Evolutionary conservation across 2,329 filamentous ascomycete genomes (phyloP).

Genomic region (Talaromyces sp.): DNA sequence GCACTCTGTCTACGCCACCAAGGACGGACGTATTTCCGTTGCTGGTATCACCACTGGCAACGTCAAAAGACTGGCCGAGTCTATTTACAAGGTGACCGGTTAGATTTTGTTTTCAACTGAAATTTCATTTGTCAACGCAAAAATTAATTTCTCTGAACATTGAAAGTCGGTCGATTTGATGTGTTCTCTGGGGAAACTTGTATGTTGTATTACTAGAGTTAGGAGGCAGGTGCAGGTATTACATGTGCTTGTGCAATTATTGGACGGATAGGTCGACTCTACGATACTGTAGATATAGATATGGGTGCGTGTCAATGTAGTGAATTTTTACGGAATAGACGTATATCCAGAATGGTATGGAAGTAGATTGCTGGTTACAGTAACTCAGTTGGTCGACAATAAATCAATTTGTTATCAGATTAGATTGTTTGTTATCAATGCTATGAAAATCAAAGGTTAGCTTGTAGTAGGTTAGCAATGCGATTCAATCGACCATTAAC

Average conservation of each 20-base stretch:
- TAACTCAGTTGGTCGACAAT: no score
- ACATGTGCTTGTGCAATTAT: neutral
- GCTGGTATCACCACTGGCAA: slow-evolving; percentile 46
- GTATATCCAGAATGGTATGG: no score
- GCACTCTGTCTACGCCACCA: slow-evolving; percentile 96
- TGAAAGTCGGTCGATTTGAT: neutral
- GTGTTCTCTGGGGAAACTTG: neutral
- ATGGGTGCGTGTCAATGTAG: neutral
- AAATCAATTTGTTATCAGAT: neutral
- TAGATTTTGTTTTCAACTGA: slow-evolving; percentile 21
- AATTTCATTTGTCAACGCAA: neutral
- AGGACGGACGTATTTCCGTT: slow-evolving; percentile 52
- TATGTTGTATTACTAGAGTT: neutral
- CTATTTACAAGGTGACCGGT: slow-evolving; percentile 47
- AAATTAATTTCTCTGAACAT: neutral
- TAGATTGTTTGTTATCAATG: neutral
- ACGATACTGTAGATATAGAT: neutral
- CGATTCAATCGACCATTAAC: no score
- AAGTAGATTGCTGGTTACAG: no score
- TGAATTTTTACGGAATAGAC: no score
- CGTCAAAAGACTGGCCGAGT: slow-evolving; percentile 45
- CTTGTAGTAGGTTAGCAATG: neutral
- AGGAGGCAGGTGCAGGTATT: neutral
- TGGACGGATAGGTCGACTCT: neutral
- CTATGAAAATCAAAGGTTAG: neutral